Evolutionary conservation across 306 rosid species (phyloP).

Genomic region (Quercus gilva): DNA sequence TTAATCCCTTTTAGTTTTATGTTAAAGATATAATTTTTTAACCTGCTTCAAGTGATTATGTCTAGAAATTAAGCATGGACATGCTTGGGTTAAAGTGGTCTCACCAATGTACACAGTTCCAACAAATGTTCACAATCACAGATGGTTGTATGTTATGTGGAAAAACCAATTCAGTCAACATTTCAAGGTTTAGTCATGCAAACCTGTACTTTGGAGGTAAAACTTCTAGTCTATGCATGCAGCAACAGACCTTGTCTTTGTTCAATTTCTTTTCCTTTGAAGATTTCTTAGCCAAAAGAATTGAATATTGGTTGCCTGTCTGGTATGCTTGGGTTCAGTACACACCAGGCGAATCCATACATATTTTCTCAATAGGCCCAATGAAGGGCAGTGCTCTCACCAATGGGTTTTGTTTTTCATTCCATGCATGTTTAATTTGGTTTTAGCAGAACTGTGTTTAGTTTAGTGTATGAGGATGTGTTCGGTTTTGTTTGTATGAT

Average conservation of each 20-base stretch:
- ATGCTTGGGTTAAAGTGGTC: background rate
- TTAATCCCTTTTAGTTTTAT: background rate
- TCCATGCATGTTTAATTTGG: background rate
- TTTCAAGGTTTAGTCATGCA: background rate
- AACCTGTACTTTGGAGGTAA: too few species aligned
- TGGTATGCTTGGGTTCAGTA: conserved; percentile 62
- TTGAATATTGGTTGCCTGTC: conserved; percentile 27
- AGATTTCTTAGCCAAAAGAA: background rate
- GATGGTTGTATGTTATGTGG: background rate
- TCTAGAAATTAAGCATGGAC: background rate
- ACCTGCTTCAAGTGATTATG: background rate
- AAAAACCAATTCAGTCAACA: background rate
- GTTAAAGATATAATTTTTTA: background rate
- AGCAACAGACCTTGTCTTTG: too few species aligned
- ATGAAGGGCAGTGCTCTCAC: conserved; percentile 71
- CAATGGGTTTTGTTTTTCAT: background rate
- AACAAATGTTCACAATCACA: background rate
- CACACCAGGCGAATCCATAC: conserved; percentile 69
- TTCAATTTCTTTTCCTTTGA: background rate
- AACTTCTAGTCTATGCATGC: too few species aligned
- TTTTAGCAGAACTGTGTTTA: background rate
- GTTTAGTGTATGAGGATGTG: too few species aligned
- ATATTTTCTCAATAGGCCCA: conserved; percentile 56
- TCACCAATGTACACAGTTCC: background rate
- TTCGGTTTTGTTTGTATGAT: too few species aligned